Conservation (phyloP, 2,329 filamentous ascomycete species). For the Ascochyta viciae-villosae region DNA sequence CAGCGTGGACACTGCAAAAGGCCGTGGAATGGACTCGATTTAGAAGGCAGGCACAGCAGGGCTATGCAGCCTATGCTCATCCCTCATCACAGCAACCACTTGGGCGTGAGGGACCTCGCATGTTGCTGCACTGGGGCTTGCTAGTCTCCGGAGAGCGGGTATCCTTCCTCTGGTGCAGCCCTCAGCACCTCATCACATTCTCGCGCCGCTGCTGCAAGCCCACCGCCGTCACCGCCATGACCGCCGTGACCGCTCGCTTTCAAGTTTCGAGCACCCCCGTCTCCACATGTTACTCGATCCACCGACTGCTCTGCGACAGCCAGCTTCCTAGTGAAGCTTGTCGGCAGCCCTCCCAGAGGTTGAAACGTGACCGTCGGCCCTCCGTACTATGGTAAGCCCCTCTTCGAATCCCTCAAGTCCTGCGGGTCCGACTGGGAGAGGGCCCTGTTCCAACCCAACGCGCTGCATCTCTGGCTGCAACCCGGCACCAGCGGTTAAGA, state of each 20-base stretch:
- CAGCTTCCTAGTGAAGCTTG: conserved; percentile 1
- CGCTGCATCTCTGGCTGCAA: conserved; percentile 11
- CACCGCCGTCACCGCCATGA: background rate
- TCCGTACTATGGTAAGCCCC: conserved; percentile 2
- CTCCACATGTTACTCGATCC: conserved; percentile 2
- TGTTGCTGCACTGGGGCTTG: conserved; percentile 12
- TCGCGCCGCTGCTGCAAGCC: conserved; percentile 14
- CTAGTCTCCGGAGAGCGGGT: conserved; percentile 12
- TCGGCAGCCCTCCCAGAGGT: background rate
- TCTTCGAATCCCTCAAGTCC: conserved; percentile 6
- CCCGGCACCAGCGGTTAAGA: conserved; percentile 18
- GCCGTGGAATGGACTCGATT: conserved; percentile 15
- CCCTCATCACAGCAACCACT: conserved; percentile 5
- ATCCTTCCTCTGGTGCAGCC: conserved; percentile 7
- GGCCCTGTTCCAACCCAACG: conserved; percentile 12
- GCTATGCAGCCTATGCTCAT: conserved; percentile 18
- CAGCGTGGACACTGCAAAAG: conserved; percentile 7
- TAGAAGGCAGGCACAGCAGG: conserved; percentile 10
- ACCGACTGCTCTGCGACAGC: conserved; percentile 1
- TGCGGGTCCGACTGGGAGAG: conserved; percentile 11
- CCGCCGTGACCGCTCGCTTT: conserved; percentile 2
- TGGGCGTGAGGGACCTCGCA: conserved; percentile 12
- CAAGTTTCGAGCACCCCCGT: conserved; percentile 3
- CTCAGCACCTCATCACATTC: conserved; percentile 14
- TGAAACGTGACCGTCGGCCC: background rate